phyloP scores from a whole-genome alignment of 352 stramenopile genomes.

The Pythium pyrilobum region DNA sequence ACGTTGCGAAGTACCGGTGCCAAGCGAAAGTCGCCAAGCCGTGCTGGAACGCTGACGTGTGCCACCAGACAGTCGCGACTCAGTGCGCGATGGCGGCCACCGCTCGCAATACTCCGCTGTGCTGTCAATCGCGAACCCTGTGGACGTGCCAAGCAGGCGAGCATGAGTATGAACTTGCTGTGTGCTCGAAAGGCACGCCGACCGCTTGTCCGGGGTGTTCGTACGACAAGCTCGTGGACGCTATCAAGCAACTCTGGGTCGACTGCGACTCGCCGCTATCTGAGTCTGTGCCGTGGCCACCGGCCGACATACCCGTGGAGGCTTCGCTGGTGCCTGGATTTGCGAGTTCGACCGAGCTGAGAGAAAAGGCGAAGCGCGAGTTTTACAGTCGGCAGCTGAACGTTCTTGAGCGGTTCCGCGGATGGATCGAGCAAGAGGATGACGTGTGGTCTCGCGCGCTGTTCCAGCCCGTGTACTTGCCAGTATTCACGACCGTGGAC shows the following conservation, averaged over 20 bases:
- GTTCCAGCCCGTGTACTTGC: conserved; percentile 34
- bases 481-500: conserved; percentile 19
- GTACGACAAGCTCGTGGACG: conserved; percentile 17
- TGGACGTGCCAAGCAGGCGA: conserved; percentile 35
- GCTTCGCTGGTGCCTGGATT: not conserved
- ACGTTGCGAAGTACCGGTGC: conserved; percentile 27
- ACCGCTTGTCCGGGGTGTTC: conserved; percentile 50
- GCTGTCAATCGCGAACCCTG: conserved; percentile 29
- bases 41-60: conserved; percentile 60
- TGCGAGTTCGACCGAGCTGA: conserved; percentile 20
- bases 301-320: not conserved
- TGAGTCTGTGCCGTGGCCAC: conserved; percentile 13
- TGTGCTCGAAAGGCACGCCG: conserved; percentile 50
- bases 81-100: conserved; percentile 15
- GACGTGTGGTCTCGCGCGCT: conserved; percentile 37
- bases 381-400: conserved; percentile 42
- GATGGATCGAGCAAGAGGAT: conserved; percentile 22
- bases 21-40: conserved; percentile 29
- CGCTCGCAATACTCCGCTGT: no score
- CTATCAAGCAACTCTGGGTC: conserved; percentile 13
- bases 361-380: conserved; percentile 17
- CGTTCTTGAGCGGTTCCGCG: conserved; percentile 41
- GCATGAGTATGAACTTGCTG: conserved; percentile 32
- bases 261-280: not conserved
- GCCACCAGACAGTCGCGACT: conserved; percentile 27